Base-by-base conservation (phyloP, 2,329 filamentous ascomycete species). In the Pseudocercospora musae region DNA sequence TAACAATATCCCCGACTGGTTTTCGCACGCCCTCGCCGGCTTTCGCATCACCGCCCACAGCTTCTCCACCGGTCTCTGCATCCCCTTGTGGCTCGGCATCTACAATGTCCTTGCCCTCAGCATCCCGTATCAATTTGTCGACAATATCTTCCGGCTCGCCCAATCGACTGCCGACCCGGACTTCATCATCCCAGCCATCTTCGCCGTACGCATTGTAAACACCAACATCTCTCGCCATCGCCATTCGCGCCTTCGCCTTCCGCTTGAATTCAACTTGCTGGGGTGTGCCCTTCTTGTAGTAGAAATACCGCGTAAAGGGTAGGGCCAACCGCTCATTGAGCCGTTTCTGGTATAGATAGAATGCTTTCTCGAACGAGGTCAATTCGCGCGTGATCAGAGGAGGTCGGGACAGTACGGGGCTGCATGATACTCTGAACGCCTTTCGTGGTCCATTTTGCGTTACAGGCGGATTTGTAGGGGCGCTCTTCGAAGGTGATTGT, bases 341-440 rank as follows among this genome's bases (percentile, higher is more conserved):
- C 13, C 95, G 92, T 72, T 94, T 94, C 80, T 99, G 95, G 81
- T 99, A 99, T 76, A 99, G 92, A 82, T 89, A 96, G 80, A 89
- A 98, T 67, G 94, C 84, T 74, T 92, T 90, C 78, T 99, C 95
- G 78, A 99, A 98, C 11, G 91, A 84, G 33, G 90, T 90, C 58
- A 94, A 87, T 64, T 89, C 83, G 69, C 90, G 89, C 25, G 95
- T 98, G 72, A 99, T 83, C 62, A 96, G 82, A 6, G 95, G 95
- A 53, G 95, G 87, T 27, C 95, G 91, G 50, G 92, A 95, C 66
- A 99, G 87, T 69, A 98, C 86, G 63, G 97, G 83, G 67, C 91
- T 90, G 62, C 87, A 83, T 55, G 78, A 76, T 61, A 83, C 67
- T 31, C 74, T 74, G 69, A 81, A 82, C 29, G 78, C 75, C 68